Evolutionary conservation across 78 protist species (phyloP).

Genomic region (Dictyostelium discoideum): DNA sequence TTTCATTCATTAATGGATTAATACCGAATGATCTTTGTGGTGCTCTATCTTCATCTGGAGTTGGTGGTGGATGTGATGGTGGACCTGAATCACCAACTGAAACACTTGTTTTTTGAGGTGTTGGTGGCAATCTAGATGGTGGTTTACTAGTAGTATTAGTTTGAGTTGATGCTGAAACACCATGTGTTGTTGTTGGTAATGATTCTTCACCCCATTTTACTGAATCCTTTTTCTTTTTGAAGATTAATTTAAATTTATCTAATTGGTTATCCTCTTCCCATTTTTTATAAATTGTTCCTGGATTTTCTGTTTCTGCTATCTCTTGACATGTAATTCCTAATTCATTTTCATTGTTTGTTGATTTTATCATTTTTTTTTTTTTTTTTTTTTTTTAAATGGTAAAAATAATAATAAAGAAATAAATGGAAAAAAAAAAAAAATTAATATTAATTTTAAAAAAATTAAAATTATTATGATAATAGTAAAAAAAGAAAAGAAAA

Average conservation of each 20-base stretch:
- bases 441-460: background rate
- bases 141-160: background rate
- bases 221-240: conserved; percentile 53
- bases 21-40: background rate
- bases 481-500: background rate
- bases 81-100: background rate
- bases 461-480: background rate
- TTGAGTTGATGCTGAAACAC: background rate
- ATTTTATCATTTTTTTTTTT: background rate
- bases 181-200: background rate
- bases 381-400: background rate
- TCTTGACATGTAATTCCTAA: conserved; percentile 20
- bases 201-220: conserved; percentile 12
- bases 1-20: conserved; percentile 44
- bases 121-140: conserved; percentile 53
- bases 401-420: background rate
- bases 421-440: background rate
- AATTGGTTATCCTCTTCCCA: conserved; percentile 27
- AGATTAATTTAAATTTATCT: conserved; percentile 16
- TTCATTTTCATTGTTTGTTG: background rate
- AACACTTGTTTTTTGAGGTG: background rate
- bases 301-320: conserved; percentile 35
- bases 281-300: conserved; percentile 55
- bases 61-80: conserved; percentile 13
- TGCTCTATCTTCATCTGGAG: background rate